Conservation (phyloP, 768 basidiomycete genomes). For the Suillus luteus region DNA sequence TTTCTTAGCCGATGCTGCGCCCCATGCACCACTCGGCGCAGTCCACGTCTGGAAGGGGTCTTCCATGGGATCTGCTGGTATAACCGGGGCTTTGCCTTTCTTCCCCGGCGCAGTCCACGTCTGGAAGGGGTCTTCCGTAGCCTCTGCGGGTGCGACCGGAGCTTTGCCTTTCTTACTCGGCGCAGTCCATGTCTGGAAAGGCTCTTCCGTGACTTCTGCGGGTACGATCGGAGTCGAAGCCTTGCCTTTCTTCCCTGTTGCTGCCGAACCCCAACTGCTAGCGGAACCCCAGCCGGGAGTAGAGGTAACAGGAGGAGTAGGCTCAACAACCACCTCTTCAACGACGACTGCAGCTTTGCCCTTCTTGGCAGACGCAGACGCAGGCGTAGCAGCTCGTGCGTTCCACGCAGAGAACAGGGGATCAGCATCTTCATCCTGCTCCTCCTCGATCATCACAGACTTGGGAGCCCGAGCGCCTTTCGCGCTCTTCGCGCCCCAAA, state of each 20-base stretch:
- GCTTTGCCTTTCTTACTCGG: conserved; percentile 23
- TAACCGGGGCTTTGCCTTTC: conserved; percentile 15
- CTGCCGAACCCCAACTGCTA: conserved; percentile 6
- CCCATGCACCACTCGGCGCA: not conserved
- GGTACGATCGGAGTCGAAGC: not conserved
- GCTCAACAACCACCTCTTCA: conserved; percentile 20
- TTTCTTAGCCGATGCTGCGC: not conserved
- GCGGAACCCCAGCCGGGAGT: conserved; percentile 21
- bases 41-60: not conserved
- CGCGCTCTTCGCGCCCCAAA: conserved; percentile 25
- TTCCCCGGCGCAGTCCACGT: conserved; percentile 15
- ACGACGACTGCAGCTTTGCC: conserved; percentile 6
- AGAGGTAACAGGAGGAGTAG: conserved; percentile 8
- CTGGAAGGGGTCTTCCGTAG: not conserved
- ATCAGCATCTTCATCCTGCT: conserved; percentile 29
- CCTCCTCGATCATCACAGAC: conserved; percentile 29
- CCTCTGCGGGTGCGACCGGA: not conserved
- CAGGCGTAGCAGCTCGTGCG: not conserved
- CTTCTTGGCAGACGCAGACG: conserved; percentile 17
- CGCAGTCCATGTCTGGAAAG: not conserved
- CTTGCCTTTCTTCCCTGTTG: conserved; percentile 24
- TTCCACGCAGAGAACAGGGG: conserved; percentile 11
- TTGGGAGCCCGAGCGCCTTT: conserved; percentile 21
- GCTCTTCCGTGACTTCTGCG: not conserved
- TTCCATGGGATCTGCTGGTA: not conserved